A percentile compares a stretch with the other conserved stretches of the same genome.
phyloP scores from a whole-genome alignment of 768 basidiomycete species.

The Dentipellis sp. region DNA sequence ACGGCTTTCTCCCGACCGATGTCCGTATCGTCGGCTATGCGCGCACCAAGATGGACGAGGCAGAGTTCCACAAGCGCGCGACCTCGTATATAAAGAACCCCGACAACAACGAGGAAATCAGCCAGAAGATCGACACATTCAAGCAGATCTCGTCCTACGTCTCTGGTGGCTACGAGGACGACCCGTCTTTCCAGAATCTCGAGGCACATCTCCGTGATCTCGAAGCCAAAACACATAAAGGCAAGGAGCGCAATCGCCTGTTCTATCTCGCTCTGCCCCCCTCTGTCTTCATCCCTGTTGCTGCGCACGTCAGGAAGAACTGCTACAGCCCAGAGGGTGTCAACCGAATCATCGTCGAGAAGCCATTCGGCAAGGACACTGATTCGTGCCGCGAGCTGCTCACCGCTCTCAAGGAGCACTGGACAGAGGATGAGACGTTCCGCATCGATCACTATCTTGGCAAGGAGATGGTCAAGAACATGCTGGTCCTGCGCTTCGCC shows the following conservation, averaged over 20 bases:
- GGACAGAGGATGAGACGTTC: slow-evolving; percentile 97
- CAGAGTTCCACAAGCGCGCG: slow-evolving; percentile 78
- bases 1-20: slow-evolving; percentile 71
- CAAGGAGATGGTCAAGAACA: slow-evolving; percentile 99
- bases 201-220: slow-evolving; percentile 69
- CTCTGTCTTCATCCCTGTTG: slow-evolving; percentile 90
- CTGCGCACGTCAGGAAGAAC: slow-evolving; percentile 70
- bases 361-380: slow-evolving; percentile 95
- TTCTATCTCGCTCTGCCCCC: slow-evolving; percentile 98
- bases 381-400: slow-evolving; percentile 77
- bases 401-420: slow-evolving; percentile 69
- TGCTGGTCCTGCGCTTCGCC: slow-evolving; percentile 92
- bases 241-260: slow-evolving; percentile 66
- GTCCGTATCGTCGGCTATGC: slow-evolving; percentile 95
- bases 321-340: slow-evolving; percentile 66
- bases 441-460: slow-evolving; percentile 99
- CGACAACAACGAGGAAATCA: slow-evolving; percentile 48
- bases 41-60: slow-evolving; percentile 84
- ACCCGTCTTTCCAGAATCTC: slow-evolving; percentile 66
- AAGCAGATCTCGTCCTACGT: slow-evolving; percentile 74
- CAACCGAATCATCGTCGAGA: slow-evolving; percentile 95
- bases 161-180: slow-evolving; percentile 83
- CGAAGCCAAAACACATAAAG: slow-evolving; percentile 54
- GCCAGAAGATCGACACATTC: slow-evolving; percentile 71
- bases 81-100: slow-evolving; percentile 80